phyloP scores from a whole-genome alignment of 345 rosid genomes.

The Lepidium aucheri region DNA sequence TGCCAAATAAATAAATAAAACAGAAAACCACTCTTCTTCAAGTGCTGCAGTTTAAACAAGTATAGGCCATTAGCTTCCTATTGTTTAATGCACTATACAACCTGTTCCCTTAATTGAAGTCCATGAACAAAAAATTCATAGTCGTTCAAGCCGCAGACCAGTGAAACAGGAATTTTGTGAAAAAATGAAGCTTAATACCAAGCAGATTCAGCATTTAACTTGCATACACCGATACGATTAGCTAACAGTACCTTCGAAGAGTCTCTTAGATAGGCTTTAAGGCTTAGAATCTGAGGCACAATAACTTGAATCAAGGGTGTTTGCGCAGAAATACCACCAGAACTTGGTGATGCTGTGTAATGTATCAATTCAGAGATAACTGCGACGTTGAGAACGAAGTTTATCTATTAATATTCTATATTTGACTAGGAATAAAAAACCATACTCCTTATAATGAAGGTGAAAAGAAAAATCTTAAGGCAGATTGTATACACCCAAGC shows the following conservation, averaged over 20 bases:
- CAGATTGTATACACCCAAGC: neutral
- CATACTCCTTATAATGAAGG: neutral
- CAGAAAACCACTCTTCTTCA: conserved; percentile 3
- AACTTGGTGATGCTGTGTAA: conserved; percentile 60
- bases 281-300: conserved; percentile 84
- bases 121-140: neutral
- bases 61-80: neutral
- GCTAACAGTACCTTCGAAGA: conserved; percentile 60
- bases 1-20: neutral
- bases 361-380: conserved; percentile 93
- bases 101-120: neutral
- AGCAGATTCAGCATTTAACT: neutral
- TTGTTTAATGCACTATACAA: neutral
- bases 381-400: conserved; percentile 32
- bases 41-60: neutral
- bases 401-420: neutral
- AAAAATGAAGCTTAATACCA: neutral
- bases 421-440: neutral
- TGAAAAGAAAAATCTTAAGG: neutral
- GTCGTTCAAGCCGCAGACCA: conserved; percentile 12
- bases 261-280: conserved; percentile 75
- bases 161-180: conserved; percentile 1
- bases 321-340: conserved; percentile 77
- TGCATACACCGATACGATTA: neutral
- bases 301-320: conserved; percentile 89